phyloP scores from a whole-genome alignment of 1,284 basidiomycete species.

The Schizophyllum commune region DNA sequence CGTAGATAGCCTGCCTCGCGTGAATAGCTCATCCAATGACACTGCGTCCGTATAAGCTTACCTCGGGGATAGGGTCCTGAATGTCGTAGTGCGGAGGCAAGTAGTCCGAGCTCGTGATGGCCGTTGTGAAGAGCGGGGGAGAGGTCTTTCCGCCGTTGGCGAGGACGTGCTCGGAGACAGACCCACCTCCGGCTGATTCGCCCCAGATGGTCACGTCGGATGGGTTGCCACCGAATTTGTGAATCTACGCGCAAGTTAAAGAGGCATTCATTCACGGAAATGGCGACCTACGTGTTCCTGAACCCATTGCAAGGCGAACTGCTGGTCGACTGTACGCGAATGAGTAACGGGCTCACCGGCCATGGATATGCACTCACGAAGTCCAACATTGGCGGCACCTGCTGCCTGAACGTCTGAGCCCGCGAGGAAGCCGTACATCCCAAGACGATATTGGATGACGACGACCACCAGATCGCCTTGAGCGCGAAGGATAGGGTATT shows the following conservation, averaged over 20 bases:
- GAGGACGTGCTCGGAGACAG: constrained; percentile 13
- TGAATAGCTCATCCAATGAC: no score
- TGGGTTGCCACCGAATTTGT: not conserved
- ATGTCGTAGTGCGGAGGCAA: constrained; percentile 38
- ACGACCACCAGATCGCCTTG: not conserved
- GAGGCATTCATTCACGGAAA: no score
- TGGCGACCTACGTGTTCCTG: not conserved
- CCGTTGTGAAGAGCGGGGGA: constrained; percentile 14
- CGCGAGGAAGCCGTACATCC: not conserved
- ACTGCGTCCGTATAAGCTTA: constrained; percentile 7
- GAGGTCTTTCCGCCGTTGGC: constrained; percentile 11
- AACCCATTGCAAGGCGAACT: not conserved
- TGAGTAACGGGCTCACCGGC: not conserved
- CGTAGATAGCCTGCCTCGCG: no score
- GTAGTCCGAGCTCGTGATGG: constrained; percentile 23
- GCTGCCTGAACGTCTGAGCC: not conserved
- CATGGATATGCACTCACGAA: not conserved
- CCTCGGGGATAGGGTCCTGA: constrained; percentile 36
- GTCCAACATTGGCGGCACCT: not conserved
- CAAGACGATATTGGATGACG: not conserved
- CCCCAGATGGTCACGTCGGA: not conserved
- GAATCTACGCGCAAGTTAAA: not conserved
- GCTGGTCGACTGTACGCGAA: not conserved
- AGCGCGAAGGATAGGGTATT: not conserved
- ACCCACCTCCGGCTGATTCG: constrained; percentile 10